A percentile compares a stretch with the other conserved stretches of the same genome.
phyloP scores from a whole-genome alignment of 768 basidiomycete species.

The Mycena metata region DNA sequence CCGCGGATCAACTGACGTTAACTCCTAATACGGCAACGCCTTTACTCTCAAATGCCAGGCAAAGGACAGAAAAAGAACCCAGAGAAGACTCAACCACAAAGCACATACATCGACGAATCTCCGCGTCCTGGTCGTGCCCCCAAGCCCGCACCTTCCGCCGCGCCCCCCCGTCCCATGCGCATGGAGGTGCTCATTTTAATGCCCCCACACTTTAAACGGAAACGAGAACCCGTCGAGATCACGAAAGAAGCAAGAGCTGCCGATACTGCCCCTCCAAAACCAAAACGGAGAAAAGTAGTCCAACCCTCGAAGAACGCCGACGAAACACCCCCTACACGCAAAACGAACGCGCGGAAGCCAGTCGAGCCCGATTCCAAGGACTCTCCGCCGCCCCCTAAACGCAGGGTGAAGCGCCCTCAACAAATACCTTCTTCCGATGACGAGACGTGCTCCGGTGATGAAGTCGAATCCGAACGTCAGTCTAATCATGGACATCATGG shows the following conservation, averaged over 20 bases:
- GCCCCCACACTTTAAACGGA: conserved; percentile 6
- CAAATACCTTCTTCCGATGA: conserved; percentile 6
- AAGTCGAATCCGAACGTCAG: conserved; percentile 55
- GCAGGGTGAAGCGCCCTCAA: conserved; percentile 7
- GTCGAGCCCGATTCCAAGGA: background rate
- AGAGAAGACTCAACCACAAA: no score
- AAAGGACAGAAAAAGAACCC: no score
- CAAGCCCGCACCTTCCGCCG: no score
- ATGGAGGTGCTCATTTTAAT: conserved; percentile 24
- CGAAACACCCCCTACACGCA: conserved; percentile 8
- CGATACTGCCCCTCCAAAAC: background rate
- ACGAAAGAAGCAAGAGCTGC: background rate
- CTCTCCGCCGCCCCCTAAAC: background rate
- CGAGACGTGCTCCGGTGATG: conserved; percentile 27
- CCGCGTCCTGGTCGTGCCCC: no score
- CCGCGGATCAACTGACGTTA: no score
- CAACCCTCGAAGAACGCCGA: background rate
- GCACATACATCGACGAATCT: no score
- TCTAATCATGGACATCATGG: conserved; percentile 26
- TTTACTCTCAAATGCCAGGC: no score
- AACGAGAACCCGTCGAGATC: background rate
- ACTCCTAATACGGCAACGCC: no score
- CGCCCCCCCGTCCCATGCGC: conserved; percentile 15
- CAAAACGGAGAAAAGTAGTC: conserved; percentile 1
- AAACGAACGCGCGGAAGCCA: conserved; percentile 2